Evolutionary conservation across 257 asterid species (phyloP).

Genomic region (Solanum arcanum): DNA sequence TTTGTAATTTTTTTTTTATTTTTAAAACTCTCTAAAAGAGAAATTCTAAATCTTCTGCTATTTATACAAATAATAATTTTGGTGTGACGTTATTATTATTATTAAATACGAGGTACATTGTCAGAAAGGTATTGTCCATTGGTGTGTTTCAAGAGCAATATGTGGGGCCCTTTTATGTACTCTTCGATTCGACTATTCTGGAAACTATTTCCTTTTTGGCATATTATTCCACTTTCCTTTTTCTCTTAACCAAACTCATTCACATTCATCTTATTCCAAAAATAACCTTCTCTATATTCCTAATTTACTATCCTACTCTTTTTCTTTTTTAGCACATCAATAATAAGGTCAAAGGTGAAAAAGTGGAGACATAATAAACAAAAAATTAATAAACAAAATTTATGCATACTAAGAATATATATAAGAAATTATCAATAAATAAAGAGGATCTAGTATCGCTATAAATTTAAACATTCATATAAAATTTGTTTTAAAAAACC

Average conservation of each 20-base stretch:
- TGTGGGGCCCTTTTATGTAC: slow-evolving; percentile 29
- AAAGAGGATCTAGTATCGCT: too few relatives aligned
- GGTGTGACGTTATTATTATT: not conserved
- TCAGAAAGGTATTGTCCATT: slow-evolving; percentile 9
- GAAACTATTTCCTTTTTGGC: slow-evolving; percentile 57
- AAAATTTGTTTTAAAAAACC: too few relatives aligned
- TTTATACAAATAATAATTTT: too few relatives aligned
- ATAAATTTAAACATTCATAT: too few relatives aligned
- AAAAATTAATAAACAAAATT: too few relatives aligned
- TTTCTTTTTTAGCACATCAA: not conserved
- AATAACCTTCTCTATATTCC: not conserved
- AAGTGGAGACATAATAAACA: not conserved
- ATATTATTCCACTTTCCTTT: slow-evolving; percentile 58
- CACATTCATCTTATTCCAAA: not conserved
- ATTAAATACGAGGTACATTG: slow-evolving; percentile 56
- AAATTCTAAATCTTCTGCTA: too few relatives aligned
- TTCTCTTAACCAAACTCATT: slow-evolving; percentile 36
- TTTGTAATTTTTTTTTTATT: too few relatives aligned
- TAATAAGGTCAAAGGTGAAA: not conserved
- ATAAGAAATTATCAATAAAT: too few relatives aligned
- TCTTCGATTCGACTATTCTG: slow-evolving; percentile 66
- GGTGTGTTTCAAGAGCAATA: slow-evolving; percentile 24
- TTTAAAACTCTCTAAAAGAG: too few relatives aligned
- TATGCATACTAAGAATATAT: too few relatives aligned
- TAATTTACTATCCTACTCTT: not conserved